These are phyloP conservation scores for Colletotrichum lini DNA, from an alignment of 2,329 filamentous ascomycete species.

Conservation along the genomic window DNA sequence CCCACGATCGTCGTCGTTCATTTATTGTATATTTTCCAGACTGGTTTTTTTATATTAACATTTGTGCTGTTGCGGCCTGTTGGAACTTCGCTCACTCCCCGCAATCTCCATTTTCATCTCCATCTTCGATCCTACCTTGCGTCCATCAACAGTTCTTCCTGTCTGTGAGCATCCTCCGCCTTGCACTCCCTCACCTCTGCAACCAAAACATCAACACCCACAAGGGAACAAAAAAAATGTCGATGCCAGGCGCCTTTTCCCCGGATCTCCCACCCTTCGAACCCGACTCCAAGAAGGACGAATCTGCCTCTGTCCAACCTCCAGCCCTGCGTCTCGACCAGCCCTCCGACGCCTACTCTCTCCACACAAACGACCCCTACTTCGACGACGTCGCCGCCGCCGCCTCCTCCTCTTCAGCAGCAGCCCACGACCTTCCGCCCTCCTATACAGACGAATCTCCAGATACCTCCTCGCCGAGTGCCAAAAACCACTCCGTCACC, in stretches of 20 bases:
- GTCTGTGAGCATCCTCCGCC: not conserved
- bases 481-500: conserved; percentile 2
- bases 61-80: not conserved
- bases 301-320: conserved; percentile 16
- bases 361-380: conserved; percentile 49
- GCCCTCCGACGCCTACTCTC: conserved; percentile 47
- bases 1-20: conserved; percentile 26
- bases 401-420: conserved; percentile 50
- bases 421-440: conserved; percentile 60
- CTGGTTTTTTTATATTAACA: not conserved
- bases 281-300: conserved; percentile 28
- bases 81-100: not conserved
- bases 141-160: conserved; percentile 1
- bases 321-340: conserved; percentile 45
- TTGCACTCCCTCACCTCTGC: not conserved
- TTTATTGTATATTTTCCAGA: not conserved
- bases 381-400: conserved; percentile 56
- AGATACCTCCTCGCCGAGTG: conserved; percentile 21
- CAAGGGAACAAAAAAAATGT: conserved; percentile 10
- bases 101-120: conserved; percentile 3
- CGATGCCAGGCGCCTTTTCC: conserved; percentile 44
- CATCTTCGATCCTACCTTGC: conserved; percentile 15
- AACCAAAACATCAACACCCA: conserved; percentile 11
- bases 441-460: conserved; percentile 58
- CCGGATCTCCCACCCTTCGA: conserved; percentile 36